phyloP scores from a whole-genome alignment of 108 stramenopile genomes.

The Aurantiochytrium sp. region DNA sequence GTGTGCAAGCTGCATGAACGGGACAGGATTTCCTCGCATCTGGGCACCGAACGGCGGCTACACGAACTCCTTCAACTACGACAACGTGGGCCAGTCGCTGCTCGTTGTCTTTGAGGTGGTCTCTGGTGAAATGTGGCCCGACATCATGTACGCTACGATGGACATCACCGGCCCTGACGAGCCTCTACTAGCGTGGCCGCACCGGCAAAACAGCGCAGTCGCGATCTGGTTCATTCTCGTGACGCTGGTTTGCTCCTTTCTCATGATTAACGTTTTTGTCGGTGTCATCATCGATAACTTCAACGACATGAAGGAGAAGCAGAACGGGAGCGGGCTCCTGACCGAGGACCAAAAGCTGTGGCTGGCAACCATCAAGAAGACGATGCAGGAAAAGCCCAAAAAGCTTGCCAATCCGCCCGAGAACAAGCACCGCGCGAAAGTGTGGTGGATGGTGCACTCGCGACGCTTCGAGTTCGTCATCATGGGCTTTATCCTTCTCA shows the following conservation, averaged over 20 bases:
- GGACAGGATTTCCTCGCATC: background rate
- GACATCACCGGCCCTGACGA: constrained; percentile 38
- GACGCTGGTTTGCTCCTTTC: constrained; percentile 62
- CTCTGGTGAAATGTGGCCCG: constrained; percentile 49
- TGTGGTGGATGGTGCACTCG: constrained; percentile 31
- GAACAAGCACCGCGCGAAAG: background rate
- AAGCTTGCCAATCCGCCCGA: constrained; percentile 35
- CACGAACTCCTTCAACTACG: constrained; percentile 38
- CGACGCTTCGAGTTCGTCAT: constrained; percentile 42
- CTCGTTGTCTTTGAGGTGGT: constrained; percentile 49
- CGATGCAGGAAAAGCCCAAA: constrained; percentile 24
- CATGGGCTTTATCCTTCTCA: constrained; percentile 49
- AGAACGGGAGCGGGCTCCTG: constrained; percentile 13
- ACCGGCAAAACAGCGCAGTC: constrained; percentile 36
- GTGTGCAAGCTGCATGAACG: background rate
- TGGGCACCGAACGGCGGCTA: constrained; percentile 9
- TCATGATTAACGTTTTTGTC: constrained; percentile 69
- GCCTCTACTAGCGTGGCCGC: constrained; percentile 29
- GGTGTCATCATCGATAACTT: constrained; percentile 70
- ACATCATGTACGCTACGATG: constrained; percentile 46
- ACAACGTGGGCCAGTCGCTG: constrained; percentile 52
- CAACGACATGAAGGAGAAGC: constrained; percentile 49
- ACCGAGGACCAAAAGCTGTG: constrained; percentile 51
- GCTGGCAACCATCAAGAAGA: constrained; percentile 47
- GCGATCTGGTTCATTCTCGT: constrained; percentile 56